Percentiles rank a stretch among this genome's conserved stretches.
Conservation (phyloP, 768 basidiomycete genomes). For the Gymnopilus dilepis region DNA sequence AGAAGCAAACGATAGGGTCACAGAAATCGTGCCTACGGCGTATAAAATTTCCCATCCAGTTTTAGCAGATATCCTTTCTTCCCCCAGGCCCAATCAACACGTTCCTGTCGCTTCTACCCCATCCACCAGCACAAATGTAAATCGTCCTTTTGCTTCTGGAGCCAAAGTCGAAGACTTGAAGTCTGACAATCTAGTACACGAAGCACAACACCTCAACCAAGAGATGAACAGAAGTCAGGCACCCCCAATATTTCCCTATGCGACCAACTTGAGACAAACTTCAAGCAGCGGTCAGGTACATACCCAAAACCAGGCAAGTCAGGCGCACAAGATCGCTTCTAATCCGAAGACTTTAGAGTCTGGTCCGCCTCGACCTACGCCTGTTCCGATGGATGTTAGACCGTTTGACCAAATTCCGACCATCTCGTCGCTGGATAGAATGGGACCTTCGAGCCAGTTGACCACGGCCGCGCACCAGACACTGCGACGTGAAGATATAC, state of each 20-base stretch:
- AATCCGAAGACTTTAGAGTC: neutral
- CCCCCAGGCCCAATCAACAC: slow-evolving; percentile 18
- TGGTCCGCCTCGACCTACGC: neutral
- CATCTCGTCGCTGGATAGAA: neutral
- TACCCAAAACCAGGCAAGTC: neutral
- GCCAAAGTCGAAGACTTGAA: neutral
- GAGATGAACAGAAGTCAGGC: neutral
- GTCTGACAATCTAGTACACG: neutral
- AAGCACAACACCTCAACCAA: neutral
- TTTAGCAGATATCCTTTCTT: slow-evolving; percentile 41
- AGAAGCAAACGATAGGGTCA: neutral
- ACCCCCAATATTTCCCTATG: neutral
- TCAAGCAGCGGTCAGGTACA: neutral
- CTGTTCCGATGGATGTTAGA: slow-evolving; percentile 3
- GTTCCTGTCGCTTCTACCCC: neutral
- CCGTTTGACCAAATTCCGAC: neutral
- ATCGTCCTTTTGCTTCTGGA: neutral
- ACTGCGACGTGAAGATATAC: slow-evolving; percentile 1
- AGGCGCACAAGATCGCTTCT: neutral
- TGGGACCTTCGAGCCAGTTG: slow-evolving; percentile 7
- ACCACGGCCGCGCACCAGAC: neutral
- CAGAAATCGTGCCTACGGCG: neutral
- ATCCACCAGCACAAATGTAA: neutral
- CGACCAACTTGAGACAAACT: neutral
- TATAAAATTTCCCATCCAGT: slow-evolving; percentile 36